phyloP scores from a whole-genome alignment of 2,329 filamentous ascomycete genomes.

The Neurospora sp. region DNA sequence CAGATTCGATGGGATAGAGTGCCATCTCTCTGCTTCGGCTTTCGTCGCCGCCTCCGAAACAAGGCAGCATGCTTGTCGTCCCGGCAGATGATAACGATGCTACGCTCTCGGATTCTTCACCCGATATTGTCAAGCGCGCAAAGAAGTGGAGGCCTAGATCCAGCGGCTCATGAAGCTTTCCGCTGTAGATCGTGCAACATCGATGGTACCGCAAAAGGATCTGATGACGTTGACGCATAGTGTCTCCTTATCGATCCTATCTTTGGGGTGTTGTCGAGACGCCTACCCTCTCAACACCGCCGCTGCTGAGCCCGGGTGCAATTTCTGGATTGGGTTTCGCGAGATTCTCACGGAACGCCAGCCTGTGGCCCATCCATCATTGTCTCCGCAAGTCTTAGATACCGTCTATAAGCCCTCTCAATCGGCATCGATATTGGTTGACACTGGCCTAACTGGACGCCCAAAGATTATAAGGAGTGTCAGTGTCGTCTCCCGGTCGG shows the following conservation, averaged over 20 bases:
- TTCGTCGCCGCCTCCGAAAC: background rate
- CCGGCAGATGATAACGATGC: background rate
- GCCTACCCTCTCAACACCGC: background rate
- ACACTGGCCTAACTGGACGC: background rate
- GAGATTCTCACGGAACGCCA: background rate
- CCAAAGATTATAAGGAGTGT: background rate
- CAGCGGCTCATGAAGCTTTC: background rate
- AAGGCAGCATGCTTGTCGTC: background rate
- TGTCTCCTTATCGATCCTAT: background rate
- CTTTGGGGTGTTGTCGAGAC: background rate
- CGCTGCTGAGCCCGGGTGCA: background rate
- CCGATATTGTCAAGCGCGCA: background rate
- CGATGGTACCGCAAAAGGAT: background rate
- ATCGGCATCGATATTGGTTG: background rate
- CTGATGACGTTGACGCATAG: background rate
- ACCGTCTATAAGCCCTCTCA: background rate
- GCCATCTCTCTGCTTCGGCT: background rate
- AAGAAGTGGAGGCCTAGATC: background rate
- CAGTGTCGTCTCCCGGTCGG: background rate
- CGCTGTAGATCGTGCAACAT: background rate
- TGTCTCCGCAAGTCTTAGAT: background rate
- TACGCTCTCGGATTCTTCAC: background rate
- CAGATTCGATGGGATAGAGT: slow-evolving; percentile 20
- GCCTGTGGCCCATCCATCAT: background rate
- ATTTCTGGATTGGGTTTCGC: background rate